Evolutionary conservation across 805 yeast species (phyloP).

Genomic region (Lipomyces lipofer): DNA sequence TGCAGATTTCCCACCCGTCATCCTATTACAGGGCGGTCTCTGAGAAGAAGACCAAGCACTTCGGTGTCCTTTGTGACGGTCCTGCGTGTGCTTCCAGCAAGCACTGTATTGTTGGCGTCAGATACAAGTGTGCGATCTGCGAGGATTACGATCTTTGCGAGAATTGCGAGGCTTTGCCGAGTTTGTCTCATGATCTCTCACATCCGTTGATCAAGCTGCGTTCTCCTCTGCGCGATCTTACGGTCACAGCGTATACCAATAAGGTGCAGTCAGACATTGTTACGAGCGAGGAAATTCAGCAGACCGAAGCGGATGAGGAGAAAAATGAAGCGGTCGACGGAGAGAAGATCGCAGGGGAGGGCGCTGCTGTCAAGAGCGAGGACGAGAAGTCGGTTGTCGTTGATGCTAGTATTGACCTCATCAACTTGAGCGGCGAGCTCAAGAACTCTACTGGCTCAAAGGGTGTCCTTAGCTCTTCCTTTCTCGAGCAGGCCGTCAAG

Average conservation of each 20-base stretch:
- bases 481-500: conserved; percentile 14
- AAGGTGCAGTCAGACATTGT: background rate
- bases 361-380: background rate
- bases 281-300: too few species aligned
- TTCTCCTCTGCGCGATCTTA: conserved; percentile 30
- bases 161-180: conserved; percentile 37
- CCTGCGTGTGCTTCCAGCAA: conserved; percentile 30
- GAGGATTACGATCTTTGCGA: conserved; percentile 53
- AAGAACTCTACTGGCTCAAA: background rate
- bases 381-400: conserved; percentile 4
- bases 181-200: conserved; percentile 19
- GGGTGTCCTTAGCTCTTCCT: conserved; percentile 5
- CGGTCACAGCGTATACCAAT: conserved; percentile 11
- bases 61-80: conserved; percentile 37
- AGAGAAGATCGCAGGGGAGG: background rate
- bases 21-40: conserved; percentile 6
- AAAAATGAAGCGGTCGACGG: background rate
- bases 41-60: conserved; percentile 14
- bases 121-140: conserved; percentile 53
- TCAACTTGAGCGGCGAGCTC: background rate
- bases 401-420: conserved; percentile 7
- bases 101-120: conserved; percentile 42
- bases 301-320: background rate
- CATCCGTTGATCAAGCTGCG: conserved; percentile 39
- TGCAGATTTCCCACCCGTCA: conserved; percentile 11